Base-by-base conservation (phyloP, 2,329 filamentous ascomycete species). In the Salinomyces thailandicus region DNA sequence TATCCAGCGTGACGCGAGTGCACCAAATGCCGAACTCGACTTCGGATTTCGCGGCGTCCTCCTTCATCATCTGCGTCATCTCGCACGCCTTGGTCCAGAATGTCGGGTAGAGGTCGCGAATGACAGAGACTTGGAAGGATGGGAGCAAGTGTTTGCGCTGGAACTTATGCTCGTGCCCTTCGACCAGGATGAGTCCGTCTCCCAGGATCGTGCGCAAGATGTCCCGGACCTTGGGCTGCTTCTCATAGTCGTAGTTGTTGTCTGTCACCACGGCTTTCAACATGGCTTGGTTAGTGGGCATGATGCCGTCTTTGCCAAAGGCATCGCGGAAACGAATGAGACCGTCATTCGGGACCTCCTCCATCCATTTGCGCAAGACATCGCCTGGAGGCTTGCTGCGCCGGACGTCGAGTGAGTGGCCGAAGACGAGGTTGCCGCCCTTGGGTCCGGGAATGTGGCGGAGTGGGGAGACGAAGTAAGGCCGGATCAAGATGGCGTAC, bases 121-220 rank as follows among this genome's bases (percentile, higher is more conserved):
- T 68, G 51, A 93, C 83, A 15, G 85, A 74, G 53, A 85, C 93
- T n/a, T 77, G 71, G 58, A 94, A 94, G 2, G 85, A 83, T 0
- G 85, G 85, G 63, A 80, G 75, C 13, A 93, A 72, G 39, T 80
- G 77, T 56, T 82, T 86, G 31, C 87, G 73, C 41, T 72, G 66
- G 34, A 63, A 63, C 42, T 61, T 63, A 47, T 74, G 71, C 17
- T 62, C 62, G 4, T 65, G 61, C 2, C 68, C 68, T 44, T 73
- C 69, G 0, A 64, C 63, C 40, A 70, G 55, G 28, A 73, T 62
- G 35, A 73, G 42, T 0, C 70, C 69, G 32, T 69, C 63, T 1
- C 69, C 71, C 1, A 73, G 51, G 14, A 73, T 65, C 1, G 61
- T 58, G 1, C 61, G 57, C 11, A 74, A 50, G 34, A 72, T 68